phyloP scores from a whole-genome alignment of 805 yeast genomes.

The Saturnispora mendoncae region DNA sequence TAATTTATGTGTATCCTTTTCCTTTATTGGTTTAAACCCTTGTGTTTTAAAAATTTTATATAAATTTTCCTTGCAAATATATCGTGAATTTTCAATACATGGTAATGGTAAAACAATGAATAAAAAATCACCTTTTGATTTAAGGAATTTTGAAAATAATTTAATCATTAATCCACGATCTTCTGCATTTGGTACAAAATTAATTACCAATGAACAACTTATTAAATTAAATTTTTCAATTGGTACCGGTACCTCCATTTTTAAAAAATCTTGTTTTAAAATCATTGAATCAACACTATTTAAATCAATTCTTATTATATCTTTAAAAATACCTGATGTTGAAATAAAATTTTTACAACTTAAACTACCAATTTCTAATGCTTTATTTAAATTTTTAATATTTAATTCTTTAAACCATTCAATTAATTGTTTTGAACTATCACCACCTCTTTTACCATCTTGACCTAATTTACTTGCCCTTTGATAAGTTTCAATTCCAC shows the following conservation, averaged over 20 bases:
- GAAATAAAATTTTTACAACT: slow-evolving; percentile 62
- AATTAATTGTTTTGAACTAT: slow-evolving; percentile 74
- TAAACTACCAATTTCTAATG: slow-evolving; percentile 81
- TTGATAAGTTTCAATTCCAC: slow-evolving; percentile 77
- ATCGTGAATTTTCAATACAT: slow-evolving; percentile 76
- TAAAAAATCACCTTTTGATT: slow-evolving; percentile 30
- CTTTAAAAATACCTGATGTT: slow-evolving; percentile 41
- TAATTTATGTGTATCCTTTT: slow-evolving; percentile 59
- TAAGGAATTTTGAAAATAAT: slow-evolving; percentile 48
- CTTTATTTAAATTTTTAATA: neutral
- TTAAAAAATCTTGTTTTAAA: slow-evolving; percentile 83
- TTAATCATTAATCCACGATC: slow-evolving; percentile 72
- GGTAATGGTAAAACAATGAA: slow-evolving; percentile 87
- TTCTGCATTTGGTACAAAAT: slow-evolving; percentile 69
- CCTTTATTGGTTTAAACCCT: slow-evolving; percentile 46
- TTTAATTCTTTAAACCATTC: slow-evolving; percentile 44
- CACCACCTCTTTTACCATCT: slow-evolving; percentile 72
- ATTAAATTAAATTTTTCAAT: slow-evolving; percentile 51
- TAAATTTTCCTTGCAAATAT: slow-evolving; percentile 31
- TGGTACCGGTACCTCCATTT: slow-evolving; percentile 61
- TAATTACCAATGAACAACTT: slow-evolving; percentile 80
- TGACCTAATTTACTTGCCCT: slow-evolving; percentile 84
- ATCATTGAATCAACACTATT: slow-evolving; percentile 62
- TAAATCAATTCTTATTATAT: slow-evolving; percentile 62
- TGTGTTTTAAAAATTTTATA: slow-evolving; percentile 40